Evolutionary conservation across 2,329 filamentous ascomycete species (phyloP).

Genomic region (Fusarium falciforme): DNA sequence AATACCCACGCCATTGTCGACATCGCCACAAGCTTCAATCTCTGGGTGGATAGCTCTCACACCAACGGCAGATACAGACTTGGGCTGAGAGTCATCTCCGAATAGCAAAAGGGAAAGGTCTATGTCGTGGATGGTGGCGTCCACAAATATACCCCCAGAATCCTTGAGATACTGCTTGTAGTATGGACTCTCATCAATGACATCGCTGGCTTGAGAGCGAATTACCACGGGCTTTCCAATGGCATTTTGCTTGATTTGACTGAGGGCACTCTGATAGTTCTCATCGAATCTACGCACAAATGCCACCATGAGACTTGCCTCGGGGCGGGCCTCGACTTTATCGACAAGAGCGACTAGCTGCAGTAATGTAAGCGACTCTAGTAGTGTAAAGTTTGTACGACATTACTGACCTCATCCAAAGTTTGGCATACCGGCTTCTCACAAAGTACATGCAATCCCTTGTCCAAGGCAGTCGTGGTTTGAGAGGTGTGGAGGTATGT

Average conservation of each 20-base stretch:
- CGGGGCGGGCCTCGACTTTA: background rate
- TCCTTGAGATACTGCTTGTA: slow-evolving; percentile 8
- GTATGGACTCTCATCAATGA: background rate
- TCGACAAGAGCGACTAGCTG: background rate
- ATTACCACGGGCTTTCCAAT: slow-evolving; percentile 7
- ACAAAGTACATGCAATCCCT: slow-evolving; percentile 5
- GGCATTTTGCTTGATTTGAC: background rate
- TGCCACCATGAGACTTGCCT: slow-evolving; percentile 2
- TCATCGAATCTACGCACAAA: slow-evolving; percentile 13
- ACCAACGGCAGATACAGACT: slow-evolving; percentile 2
- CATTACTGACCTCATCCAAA: background rate
- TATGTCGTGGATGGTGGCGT: slow-evolving; percentile 6
- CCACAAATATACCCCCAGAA: slow-evolving; percentile 5
- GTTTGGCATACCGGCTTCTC: slow-evolving; percentile 9
- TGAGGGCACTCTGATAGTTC: background rate
- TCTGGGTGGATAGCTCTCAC: slow-evolving; percentile 5
- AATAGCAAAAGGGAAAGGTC: slow-evolving; percentile 1
- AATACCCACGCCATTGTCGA: slow-evolving; percentile 57
- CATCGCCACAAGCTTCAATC: slow-evolving; percentile 42
- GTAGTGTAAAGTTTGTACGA: background rate
- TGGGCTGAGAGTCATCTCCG: slow-evolving; percentile 1
- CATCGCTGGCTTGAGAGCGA: slow-evolving; percentile 1
- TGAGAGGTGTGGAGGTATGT: slow-evolving; percentile 1
- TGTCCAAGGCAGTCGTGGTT: background rate
- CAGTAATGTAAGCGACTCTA: background rate